These are phyloP conservation scores for Daedaleopsis nitida DNA, from an alignment of 768 basidiomycete genomes.

Conservation along the genomic window DNA sequence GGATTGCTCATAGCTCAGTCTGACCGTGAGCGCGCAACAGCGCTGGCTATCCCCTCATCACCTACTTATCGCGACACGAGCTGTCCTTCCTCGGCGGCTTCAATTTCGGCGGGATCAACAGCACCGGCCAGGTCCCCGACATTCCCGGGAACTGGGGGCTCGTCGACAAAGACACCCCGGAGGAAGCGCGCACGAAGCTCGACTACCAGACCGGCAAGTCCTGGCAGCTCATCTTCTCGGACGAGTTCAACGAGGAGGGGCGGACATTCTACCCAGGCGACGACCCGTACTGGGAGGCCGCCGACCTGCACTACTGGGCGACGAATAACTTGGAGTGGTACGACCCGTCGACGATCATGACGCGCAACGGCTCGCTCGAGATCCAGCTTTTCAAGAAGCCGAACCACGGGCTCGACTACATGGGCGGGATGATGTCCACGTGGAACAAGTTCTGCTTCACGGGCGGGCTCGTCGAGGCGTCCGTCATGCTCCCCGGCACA, in stretches of 20 bases:
- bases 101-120: conserved; percentile 46
- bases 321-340: conserved; percentile 75
- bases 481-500: conserved; percentile 65
- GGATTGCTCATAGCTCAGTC: too few relatives aligned
- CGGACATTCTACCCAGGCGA: conserved; percentile 76
- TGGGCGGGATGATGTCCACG: conserved; percentile 48
- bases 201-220: conserved; percentile 16
- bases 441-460: conserved; percentile 91
- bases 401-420: conserved; percentile 44
- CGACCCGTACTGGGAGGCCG: conserved; percentile 82
- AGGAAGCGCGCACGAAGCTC: conserved; percentile 41
- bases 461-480: conserved; percentile 73
- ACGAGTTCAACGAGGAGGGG: conserved; percentile 75
- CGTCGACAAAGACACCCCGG: conserved; percentile 57
- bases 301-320: conserved; percentile 78
- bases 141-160: conserved; percentile 45
- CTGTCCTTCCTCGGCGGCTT: conserved; percentile 40
- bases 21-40: conserved; percentile 5
- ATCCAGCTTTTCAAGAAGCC: conserved; percentile 56
- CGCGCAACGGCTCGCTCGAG: conserved; percentile 41
- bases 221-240: conserved; percentile 76
- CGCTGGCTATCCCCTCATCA: conserved; percentile 27
- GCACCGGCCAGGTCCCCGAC: conserved; percentile 44
- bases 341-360: conserved; percentile 64
- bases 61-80: conserved; percentile 25